Evolutionary conservation across 1,139 yeast genomes (phyloP).

Genomic region (Lizanozyma gosingica): DNA sequence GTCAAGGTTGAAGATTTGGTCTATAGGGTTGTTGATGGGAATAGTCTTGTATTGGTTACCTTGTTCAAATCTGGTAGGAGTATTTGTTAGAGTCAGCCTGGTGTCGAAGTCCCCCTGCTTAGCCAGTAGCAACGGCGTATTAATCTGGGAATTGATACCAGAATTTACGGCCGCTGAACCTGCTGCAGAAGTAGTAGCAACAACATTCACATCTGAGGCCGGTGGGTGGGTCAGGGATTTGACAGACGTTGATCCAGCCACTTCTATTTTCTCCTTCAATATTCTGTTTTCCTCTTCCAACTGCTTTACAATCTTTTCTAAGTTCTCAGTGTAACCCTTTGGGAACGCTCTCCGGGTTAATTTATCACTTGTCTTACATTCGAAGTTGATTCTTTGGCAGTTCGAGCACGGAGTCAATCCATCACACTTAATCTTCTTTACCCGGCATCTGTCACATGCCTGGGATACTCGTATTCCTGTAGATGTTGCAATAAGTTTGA

Average conservation of each 20-base stretch:
- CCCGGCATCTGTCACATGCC: conserved; percentile 74
- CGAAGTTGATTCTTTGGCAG: conserved; percentile 55
- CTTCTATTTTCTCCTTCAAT: conserved; percentile 15
- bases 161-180: neutral
- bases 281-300: conserved; percentile 50
- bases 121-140: neutral
- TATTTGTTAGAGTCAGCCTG: conserved; percentile 2
- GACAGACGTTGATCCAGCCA: conserved; percentile 3
- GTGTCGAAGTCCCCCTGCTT: neutral
- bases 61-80: neutral
- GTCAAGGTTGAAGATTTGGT: conserved; percentile 39
- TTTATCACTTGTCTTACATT: conserved; percentile 65
- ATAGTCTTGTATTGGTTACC: conserved; percentile 9
- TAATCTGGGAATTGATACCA: neutral
- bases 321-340: conserved; percentile 65
- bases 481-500: conserved; percentile 32
- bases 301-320: conserved; percentile 52
- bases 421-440: conserved; percentile 70
- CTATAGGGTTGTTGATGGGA: conserved; percentile 38
- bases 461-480: conserved; percentile 50
- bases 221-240: conserved; percentile 1
- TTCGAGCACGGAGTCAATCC: conserved; percentile 65
- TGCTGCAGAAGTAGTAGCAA: neutral
- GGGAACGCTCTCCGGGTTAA: conserved; percentile 67
- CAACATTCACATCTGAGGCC: neutral